Evolutionary conservation across 1,139 yeast species (phyloP).

Genomic region (Candida mesenterica): DNA sequence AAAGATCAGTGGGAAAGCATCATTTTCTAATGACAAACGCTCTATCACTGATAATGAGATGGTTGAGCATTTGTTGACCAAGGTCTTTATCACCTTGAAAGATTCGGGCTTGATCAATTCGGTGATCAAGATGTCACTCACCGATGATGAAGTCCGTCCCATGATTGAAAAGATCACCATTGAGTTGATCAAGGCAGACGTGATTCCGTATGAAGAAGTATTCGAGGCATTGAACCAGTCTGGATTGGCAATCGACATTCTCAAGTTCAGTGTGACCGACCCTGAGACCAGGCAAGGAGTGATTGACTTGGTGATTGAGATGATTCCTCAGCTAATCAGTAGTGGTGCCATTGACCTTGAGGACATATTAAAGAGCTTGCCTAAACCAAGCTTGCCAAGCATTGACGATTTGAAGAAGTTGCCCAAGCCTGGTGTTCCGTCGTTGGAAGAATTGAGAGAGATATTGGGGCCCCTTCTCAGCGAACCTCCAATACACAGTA

Average conservation of each 20-base stretch:
- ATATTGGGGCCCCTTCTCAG: background rate
- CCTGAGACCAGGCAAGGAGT: conserved; percentile 31
- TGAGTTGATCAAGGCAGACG: conserved; percentile 28
- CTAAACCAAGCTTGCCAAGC: conserved; percentile 3
- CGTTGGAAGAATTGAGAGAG: background rate
- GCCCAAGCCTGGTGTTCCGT: background rate
- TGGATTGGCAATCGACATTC: conserved; percentile 32
- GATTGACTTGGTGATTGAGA: conserved; percentile 25
- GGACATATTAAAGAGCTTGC: conserved; percentile 6
- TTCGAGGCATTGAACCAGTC: conserved; percentile 31
- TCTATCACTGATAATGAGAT: conserved; percentile 18
- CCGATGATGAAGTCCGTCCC: conserved; percentile 30
- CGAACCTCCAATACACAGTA: too few relatives aligned
- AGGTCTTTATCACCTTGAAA: conserved; percentile 27
- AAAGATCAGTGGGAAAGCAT: background rate
- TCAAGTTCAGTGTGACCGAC: conserved; percentile 27
- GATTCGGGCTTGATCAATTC: conserved; percentile 31
- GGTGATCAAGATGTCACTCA: conserved; percentile 27
- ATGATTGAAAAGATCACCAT: conserved; percentile 25
- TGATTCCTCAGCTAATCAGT: conserved; percentile 26
- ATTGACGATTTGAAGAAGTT: conserved; percentile 5
- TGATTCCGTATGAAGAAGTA: conserved; percentile 34
- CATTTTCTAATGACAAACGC: background rate
- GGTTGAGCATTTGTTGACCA: conserved; percentile 10
- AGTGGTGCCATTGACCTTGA: conserved; percentile 8